phyloP scores from a whole-genome alignment of 441 rosid species.

The Pelargonium citronellum region DNA sequence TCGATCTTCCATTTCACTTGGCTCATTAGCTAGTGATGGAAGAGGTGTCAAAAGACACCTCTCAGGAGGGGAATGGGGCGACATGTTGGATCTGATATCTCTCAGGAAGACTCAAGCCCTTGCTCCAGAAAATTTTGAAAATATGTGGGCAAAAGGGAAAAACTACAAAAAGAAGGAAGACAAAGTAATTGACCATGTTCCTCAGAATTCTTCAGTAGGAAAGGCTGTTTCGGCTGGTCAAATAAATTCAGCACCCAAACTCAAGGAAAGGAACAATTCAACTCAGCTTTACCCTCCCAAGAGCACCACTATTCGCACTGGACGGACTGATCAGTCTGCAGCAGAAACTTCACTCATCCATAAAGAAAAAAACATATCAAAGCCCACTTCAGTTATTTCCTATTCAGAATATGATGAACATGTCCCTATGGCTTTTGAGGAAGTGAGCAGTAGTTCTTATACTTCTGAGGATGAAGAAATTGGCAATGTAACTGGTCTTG shows the following conservation, averaged over 20 bases:
- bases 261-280: conserved; percentile 30
- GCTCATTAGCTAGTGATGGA: conserved; percentile 46
- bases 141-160: conserved; percentile 98
- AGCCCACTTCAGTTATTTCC: conserved; percentile 36
- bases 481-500: conserved; percentile 64
- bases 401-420: conserved; percentile 46
- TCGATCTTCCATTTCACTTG: conserved; percentile 67
- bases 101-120: conserved; percentile 82
- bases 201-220: conserved; percentile 35
- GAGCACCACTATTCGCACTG: conserved; percentile 25
- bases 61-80: conserved; percentile 77
- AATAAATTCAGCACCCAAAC: conserved; percentile 27
- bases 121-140: conserved; percentile 95
- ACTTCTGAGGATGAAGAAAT: conserved; percentile 89
- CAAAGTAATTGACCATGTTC: conserved; percentile 39
- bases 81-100: conserved; percentile 68
- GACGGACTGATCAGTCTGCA: too few relatives aligned
- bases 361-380: conserved; percentile 31
- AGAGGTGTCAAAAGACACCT: conserved; percentile 40
- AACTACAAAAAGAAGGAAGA: conserved; percentile 62
- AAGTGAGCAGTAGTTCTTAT: conserved; percentile 48
- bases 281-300: conserved; percentile 24
- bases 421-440: conserved; percentile 29
- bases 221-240: conserved; percentile 35
- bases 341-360: conserved; percentile 27